These are phyloP conservation scores for Domatiomyces catenatus DNA, from an alignment of 2,329 filamentous ascomycete species.

Conservation along the genomic window DNA sequence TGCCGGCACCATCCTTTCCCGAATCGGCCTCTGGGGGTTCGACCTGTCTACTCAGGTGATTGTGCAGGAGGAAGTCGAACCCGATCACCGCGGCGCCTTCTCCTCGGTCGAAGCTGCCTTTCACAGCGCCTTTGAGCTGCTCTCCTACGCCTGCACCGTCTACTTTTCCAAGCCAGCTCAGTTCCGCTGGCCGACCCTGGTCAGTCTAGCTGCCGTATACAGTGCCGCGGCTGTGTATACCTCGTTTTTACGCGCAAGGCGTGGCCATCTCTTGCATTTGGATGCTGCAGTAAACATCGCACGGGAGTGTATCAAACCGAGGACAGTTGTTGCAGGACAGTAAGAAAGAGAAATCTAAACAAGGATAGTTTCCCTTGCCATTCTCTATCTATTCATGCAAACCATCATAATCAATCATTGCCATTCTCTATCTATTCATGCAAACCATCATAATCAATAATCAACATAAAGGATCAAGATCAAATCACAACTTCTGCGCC, in stretches of 20 bases:
- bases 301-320: not conserved
- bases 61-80: conserved; percentile 42
- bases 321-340: not conserved
- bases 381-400: not conserved
- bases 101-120: conserved; percentile 52
- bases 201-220: conserved; percentile 41
- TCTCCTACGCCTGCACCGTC: conserved; percentile 51
- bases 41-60: conserved; percentile 46
- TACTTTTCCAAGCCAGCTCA: conserved; percentile 46
- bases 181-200: conserved; percentile 47
- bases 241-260: conserved; percentile 35
- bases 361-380: too few relatives aligned
- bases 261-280: conserved; percentile 46
- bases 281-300: not conserved
- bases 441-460: not conserved
- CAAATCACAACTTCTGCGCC: conserved; percentile 25
- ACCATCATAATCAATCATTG: not conserved
- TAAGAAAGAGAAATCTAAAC: not conserved
- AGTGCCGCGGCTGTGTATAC: conserved; percentile 26
- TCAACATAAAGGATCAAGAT: not conserved
- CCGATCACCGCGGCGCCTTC: conserved; percentile 48
- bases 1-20: conserved; percentile 38
- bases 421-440: not conserved
- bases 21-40: conserved; percentile 47
- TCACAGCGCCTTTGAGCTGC: conserved; percentile 56